These are phyloP conservation scores for Neonectria faginata DNA, from an alignment of 2,329 filamentous ascomycete genomes.

Conservation along the genomic window DNA sequence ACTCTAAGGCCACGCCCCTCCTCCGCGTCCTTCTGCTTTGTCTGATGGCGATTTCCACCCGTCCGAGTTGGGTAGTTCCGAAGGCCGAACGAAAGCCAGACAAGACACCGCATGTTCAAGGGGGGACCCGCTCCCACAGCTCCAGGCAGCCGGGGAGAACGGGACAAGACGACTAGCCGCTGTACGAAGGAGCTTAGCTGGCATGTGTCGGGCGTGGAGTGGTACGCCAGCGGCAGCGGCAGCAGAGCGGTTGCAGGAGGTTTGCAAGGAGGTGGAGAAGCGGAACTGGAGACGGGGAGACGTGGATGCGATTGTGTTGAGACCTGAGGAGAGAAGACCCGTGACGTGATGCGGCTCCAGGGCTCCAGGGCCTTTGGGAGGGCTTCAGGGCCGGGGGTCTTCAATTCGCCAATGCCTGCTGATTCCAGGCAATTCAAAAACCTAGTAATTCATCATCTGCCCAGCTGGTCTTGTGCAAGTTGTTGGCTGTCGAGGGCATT, in stretches of 20 bases:
- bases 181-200: conserved; percentile 18
- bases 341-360: conserved; percentile 14
- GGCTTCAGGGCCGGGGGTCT: background rate
- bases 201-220: conserved; percentile 39
- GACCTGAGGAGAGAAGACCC: background rate
- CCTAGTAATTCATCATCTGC: background rate
- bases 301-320: background rate
- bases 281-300: conserved; percentile 4
- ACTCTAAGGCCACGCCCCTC: conserved; percentile 10
- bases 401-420: background rate
- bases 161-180: background rate
- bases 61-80: conserved; percentile 19
- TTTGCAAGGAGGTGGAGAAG: conserved; percentile 13
- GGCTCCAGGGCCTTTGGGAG: background rate
- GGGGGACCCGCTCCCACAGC: conserved; percentile 2
- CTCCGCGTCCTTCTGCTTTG: background rate
- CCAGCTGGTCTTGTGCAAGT: background rate
- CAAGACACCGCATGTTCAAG: conserved; percentile 13
- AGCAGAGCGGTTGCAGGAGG: conserved; percentile 16
- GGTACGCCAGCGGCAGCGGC: conserved; percentile 25
- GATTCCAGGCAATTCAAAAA: background rate
- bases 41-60: conserved; percentile 10
- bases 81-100: background rate
- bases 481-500: background rate
- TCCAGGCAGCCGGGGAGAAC: background rate